Evolutionary conservation across 768 basidiomycete genomes (phyloP), one percentile per base, ranked within the genome.

Genomic region (Mycena pura): DNA sequence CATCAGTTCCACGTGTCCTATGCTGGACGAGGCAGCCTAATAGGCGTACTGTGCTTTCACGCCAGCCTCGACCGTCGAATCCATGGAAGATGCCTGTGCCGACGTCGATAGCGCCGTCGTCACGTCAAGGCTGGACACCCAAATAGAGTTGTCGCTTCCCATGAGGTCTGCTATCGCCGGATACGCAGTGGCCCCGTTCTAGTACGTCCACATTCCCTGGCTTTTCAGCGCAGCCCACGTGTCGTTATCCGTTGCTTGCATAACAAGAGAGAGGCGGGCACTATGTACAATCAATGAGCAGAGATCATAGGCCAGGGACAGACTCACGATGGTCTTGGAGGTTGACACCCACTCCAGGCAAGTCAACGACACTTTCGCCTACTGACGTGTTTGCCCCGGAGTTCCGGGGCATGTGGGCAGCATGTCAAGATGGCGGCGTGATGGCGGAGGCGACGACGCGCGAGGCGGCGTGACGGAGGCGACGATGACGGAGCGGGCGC

Each of bases 1-100:
- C 63, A 66, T 66, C n/a, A 66, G 51, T 53, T 66, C 64, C 9
- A 66, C 60, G 22, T 66, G 64, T 27, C 60, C 60, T 29, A 59
- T 65, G 4, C n/a, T 59, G 11, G 59, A 28, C 6, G 55, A 48
- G 25, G 51, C 60, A 5, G 64, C 64, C 56, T 46, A 62, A 0
- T 55, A 7, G 14, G 51, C 51, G 25, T 59, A 66, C 49, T 66
- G 64, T 24, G 64, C 64, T 41, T 66, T 55, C 52, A 62, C 56
- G 32, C 64, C 64, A 5, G 64, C 64, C 22, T 58, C 11, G 0
- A 66, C 64, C 1, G 60, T 66, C 34, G 64, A 5, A 43, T 66
- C 64, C 56, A 66, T 62, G 1, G 46, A n/a, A 8, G 64, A 41
- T 2, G 64, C 64, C 6, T 9, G 5, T 2, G 22, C 60, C 5